Conservation (phyloP, 257 asterid species). For the Marsdenia floribunda region DNA sequence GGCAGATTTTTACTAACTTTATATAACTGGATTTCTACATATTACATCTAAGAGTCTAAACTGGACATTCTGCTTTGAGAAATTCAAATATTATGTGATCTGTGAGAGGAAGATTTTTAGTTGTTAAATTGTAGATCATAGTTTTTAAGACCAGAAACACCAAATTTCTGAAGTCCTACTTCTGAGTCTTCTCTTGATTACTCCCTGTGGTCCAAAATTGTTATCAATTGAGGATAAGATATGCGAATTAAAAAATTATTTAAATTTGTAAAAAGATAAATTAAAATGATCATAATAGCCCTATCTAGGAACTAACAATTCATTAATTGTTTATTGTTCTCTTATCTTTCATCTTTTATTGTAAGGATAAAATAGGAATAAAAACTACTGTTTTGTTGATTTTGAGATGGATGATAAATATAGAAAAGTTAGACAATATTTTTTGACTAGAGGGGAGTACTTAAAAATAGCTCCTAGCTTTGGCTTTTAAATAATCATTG, state of each 20-base stretch:
- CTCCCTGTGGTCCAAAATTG: neutral
- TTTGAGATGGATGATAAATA: too few relatives aligned
- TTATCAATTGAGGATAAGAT: too few relatives aligned
- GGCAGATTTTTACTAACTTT: neutral
- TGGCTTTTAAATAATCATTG: neutral
- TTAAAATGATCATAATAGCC: too few relatives aligned
- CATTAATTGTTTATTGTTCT: too few relatives aligned
- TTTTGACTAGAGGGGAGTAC: too few relatives aligned
- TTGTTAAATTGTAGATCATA: neutral
- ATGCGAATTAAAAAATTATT: too few relatives aligned
- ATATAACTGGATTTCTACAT: neutral
- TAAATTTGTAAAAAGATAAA: too few relatives aligned
- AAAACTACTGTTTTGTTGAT: too few relatives aligned
- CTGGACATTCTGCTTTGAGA: neutral
- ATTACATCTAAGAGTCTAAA: neutral
- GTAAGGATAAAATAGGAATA: too few relatives aligned
- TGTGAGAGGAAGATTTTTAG: neutral
- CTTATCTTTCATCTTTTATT: too few relatives aligned
- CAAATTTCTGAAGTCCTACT: neutral
- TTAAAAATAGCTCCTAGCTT: neutral
- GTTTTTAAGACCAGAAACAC: neutral
- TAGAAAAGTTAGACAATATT: too few relatives aligned
- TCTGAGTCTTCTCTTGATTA: neutral
- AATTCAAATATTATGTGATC: neutral
- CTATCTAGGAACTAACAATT: too few relatives aligned